Evolutionary conservation across 352 stramenopile species (phyloP), one percentile per base, ranked within the genome.

Genomic region (Phytophthora meadii): DNA sequence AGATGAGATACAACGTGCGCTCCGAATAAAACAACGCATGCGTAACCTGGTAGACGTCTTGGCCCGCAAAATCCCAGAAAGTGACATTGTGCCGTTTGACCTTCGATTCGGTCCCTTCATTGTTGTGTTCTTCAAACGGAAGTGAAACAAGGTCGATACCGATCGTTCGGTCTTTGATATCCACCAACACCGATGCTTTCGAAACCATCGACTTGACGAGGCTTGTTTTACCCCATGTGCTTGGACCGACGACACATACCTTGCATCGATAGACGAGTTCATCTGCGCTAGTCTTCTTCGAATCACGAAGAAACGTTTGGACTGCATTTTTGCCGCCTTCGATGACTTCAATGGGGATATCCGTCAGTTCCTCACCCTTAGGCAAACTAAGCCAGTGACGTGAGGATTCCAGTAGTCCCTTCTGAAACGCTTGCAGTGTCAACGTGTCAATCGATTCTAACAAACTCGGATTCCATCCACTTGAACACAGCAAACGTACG

Each of bases 11-110:
- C 10, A 54, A 15, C 3, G 51, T 69, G 0, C 54, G 60, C 17
- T 53, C 30, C 4, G 58, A 68, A 19, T 61, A 73, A 25, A 69
- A 73, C 11, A 73, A 6, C 11, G 65, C 42, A 19, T 73, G 59
- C 3, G 58, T 24, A 1, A 67, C 53, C 1, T 69, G 58, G 27
- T 73, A 73, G 11, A 68, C 40, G 11, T 69, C 42, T 12, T 73
- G 58, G 3, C 65, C 65, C 5, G 65, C 65, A 9, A 65, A 65
- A 42, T 69, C 52, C 65, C 65, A 73, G 4, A 73, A 60, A 3
- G 28, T 58, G 4, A 68, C 36, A 22, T 68, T 24, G 11, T 66
- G 40, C 1, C 4, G 14, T 30, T 48, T 45, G 19, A 17, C 1
- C 5, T 32, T 46, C 22, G 24, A 2, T 2, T 4, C 10, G 5